A percentile compares a stretch with the other conserved stretches of the same genome.
Evolutionary conservation across 768 basidiomycete species (phyloP).

Genomic region (Russula sp.): DNA sequence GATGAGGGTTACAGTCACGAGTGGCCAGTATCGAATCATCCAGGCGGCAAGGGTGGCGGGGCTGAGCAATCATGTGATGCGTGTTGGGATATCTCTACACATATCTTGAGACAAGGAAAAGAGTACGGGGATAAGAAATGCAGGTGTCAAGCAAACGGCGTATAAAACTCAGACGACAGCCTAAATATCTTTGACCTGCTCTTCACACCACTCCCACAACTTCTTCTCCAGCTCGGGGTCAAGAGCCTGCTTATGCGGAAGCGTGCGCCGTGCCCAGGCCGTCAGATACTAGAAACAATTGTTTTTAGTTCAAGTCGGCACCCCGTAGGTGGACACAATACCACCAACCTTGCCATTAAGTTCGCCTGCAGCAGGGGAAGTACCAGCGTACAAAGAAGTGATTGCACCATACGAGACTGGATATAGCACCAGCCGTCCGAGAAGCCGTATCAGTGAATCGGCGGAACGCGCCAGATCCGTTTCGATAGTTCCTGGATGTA

Average conservation of each 20-base stretch:
- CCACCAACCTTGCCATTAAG: slow-evolving; percentile 21
- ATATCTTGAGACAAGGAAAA: too few species aligned
- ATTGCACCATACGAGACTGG: slow-evolving; percentile 16
- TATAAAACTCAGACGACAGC: not conserved
- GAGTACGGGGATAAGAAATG: too few species aligned
- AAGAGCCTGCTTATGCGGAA: slow-evolving; percentile 15
- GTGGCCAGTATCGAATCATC: too few species aligned
- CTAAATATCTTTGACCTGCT: slow-evolving; percentile 25
- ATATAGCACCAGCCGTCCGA: not conserved
- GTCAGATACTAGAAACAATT: slow-evolving; percentile 25
- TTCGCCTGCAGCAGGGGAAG: slow-evolving; percentile 7
- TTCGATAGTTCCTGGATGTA: slow-evolving; percentile 32
- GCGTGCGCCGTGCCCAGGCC: slow-evolving; percentile 27
- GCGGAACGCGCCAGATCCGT: slow-evolving; percentile 18
- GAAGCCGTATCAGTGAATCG: not conserved
- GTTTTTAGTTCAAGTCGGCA: not conserved
- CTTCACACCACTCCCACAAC: slow-evolving; percentile 31
- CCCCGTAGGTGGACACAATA: not conserved
- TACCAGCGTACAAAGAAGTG: slow-evolving; percentile 20
- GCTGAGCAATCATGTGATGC: not conserved
- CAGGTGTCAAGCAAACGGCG: not conserved
- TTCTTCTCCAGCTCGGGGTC: slow-evolving; percentile 24
- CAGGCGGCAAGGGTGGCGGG: too few species aligned
- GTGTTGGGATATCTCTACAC: too few species aligned
- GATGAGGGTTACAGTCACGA: too few species aligned